phyloP scores from a whole-genome alignment of 768 basidiomycete species.

The Auriscalpium microsporum region DNA sequence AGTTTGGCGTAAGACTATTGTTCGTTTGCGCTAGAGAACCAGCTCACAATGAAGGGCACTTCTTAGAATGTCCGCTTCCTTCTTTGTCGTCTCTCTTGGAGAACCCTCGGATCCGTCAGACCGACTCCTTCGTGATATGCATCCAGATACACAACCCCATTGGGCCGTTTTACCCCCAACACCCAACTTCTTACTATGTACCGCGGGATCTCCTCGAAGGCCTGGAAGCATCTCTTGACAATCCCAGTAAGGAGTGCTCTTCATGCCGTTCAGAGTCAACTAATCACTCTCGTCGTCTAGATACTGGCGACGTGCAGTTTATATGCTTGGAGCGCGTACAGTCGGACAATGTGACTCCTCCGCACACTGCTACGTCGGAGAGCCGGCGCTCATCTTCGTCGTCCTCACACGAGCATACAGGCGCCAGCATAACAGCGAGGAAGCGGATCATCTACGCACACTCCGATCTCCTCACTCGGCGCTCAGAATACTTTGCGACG shows the following conservation, averaged over 20 bases:
- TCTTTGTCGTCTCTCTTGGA: slow-evolving; percentile 51
- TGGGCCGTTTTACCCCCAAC: slow-evolving; percentile 50
- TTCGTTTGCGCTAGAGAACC: background rate
- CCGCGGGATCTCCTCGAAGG: slow-evolving; percentile 61
- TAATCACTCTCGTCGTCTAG: slow-evolving; percentile 20
- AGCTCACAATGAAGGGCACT: too few relatives aligned
- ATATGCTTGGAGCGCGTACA: slow-evolving; percentile 52
- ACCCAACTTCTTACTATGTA: slow-evolving; percentile 56
- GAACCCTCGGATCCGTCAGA: slow-evolving; percentile 46
- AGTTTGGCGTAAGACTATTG: slow-evolving; percentile 54
- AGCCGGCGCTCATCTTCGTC: slow-evolving; percentile 32
- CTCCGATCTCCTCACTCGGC: slow-evolving; percentile 60
- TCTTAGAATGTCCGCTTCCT: slow-evolving; percentile 55
- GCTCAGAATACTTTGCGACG: slow-evolving; percentile 75
- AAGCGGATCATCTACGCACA: slow-evolving; percentile 75
- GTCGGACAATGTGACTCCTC: slow-evolving; percentile 21
- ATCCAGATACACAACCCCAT: slow-evolving; percentile 62
- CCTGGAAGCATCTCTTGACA: slow-evolving; percentile 63
- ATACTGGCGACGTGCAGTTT: slow-evolving; percentile 73
- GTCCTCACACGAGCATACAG: slow-evolving; percentile 34
- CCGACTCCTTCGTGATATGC: slow-evolving; percentile 65
- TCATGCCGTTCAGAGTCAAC: background rate
- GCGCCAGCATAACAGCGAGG: slow-evolving; percentile 43
- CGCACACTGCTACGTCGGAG: slow-evolving; percentile 23
- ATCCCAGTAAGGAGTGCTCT: slow-evolving; percentile 40